Evolutionary conservation across 768 basidiomycete genomes (phyloP).

Genomic region (Myochromella boudieri): DNA sequence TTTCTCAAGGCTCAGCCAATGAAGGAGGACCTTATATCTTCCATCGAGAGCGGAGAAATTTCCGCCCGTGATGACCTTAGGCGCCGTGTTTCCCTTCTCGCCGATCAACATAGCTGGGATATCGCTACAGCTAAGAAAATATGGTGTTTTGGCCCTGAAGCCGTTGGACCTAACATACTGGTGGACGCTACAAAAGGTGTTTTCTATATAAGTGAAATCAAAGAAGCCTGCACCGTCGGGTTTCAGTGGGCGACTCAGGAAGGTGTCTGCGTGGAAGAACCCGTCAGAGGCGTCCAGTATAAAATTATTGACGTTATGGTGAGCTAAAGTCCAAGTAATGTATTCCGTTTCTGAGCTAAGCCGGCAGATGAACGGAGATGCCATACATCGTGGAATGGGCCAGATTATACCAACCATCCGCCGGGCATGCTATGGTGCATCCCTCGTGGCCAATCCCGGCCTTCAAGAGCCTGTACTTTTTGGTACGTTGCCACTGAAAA

Average conservation of each 20-base stretch:
- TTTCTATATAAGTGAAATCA: conserved; percentile 99
- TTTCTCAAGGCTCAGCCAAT: conserved; percentile 91
- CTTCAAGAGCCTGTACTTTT: conserved; percentile 98
- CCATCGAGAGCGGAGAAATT: conserved; percentile 86
- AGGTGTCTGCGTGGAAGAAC: conserved; percentile 94
- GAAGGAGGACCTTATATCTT: conserved; percentile 89
- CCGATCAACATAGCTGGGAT: conserved; percentile 97
- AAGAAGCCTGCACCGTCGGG: conserved; percentile 97
- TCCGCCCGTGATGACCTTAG: conserved; percentile 97
- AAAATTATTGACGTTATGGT: conserved; percentile 96
- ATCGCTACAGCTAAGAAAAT: conserved; percentile 99
- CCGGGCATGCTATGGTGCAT: conserved; percentile 95
- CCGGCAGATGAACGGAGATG: conserved; percentile 89
- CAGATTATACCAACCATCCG: conserved; percentile 97
- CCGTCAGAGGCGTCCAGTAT: conserved; percentile 95
- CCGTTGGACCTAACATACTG: conserved; percentile 92
- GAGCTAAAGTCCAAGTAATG: conserved; percentile 26
- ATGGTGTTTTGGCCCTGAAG: conserved; percentile 99
- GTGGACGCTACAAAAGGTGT: conserved; percentile 99
- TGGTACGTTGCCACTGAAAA: conserved; percentile 42
- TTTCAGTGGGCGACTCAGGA: conserved; percentile 99
- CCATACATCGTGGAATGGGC: conserved; percentile 99
- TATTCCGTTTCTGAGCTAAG: conserved; percentile 1
- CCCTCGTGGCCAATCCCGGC: conserved; percentile 85
- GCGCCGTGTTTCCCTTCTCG: conserved; percentile 88